phyloP scores from a whole-genome alignment of 169 alveolate genomes.

The Plasmodium inui region DNA sequence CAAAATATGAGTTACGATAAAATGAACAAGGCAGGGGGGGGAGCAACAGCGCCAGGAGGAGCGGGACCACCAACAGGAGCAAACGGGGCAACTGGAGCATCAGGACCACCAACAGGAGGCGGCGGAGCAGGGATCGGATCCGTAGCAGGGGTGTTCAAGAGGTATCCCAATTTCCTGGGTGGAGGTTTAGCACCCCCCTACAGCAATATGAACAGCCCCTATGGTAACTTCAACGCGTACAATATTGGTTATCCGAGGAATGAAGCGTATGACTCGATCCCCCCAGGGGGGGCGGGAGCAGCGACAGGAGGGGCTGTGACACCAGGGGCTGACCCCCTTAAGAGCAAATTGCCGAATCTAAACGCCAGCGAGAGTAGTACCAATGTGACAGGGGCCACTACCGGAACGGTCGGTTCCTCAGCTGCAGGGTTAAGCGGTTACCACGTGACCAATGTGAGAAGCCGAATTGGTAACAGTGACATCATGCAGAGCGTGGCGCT shows the following conservation, averaged over 20 bases:
- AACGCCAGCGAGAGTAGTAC: background rate
- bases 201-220: constrained; percentile 25
- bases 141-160: background rate
- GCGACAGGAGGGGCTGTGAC: background rate
- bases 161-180: constrained; percentile 30
- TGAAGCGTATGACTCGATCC: background rate
- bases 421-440: background rate
- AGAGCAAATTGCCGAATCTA: background rate
- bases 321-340: background rate
- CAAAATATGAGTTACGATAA: constrained; percentile 32
- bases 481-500: background rate
- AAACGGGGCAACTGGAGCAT: background rate
- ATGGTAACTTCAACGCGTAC: constrained; percentile 27
- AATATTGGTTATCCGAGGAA: constrained; percentile 18
- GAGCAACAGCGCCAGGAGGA: background rate
- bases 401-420: background rate
- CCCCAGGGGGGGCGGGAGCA: background rate
- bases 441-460: background rate
- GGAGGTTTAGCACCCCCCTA: constrained; percentile 8
- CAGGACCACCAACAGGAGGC: background rate
- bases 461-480: background rate
- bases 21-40: background rate
- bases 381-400: background rate
- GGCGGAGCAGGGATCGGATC: too few species aligned
- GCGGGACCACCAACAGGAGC: background rate